Percentiles rank a stretch among this genome's conserved stretches.
Conservation (phyloP, 768 basidiomycete genomes). For the Cystobasidium onofrii region DNA sequence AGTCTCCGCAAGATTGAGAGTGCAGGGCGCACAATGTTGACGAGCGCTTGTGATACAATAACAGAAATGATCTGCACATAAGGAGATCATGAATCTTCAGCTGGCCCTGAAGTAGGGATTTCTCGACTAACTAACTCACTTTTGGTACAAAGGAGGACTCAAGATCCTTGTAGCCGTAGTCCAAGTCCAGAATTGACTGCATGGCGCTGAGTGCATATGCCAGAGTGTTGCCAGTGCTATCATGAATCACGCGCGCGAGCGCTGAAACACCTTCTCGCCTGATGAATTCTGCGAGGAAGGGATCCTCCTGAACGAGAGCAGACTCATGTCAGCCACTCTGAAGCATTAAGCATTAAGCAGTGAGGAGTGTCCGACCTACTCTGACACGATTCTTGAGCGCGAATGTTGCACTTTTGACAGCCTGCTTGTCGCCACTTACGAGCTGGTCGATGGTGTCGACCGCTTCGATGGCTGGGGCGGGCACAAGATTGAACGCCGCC, state of each 20-base stretch:
- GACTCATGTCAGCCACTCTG: too few relatives aligned
- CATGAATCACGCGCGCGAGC: slow-evolving; percentile 62
- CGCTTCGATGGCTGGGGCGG: slow-evolving; percentile 60
- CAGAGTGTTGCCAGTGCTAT: slow-evolving; percentile 68
- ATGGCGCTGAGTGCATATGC: slow-evolving; percentile 78
- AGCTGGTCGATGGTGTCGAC: slow-evolving; percentile 36
- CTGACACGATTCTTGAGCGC: neutral
- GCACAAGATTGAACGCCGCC: slow-evolving; percentile 57
- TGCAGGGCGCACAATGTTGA: slow-evolving; percentile 86
- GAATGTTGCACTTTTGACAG: slow-evolving; percentile 5
- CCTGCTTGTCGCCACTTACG: neutral
- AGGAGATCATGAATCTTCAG: too few relatives aligned
- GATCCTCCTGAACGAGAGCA: slow-evolving; percentile 40
- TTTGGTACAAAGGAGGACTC: slow-evolving; percentile 58
- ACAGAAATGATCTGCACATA: slow-evolving; percentile 59
- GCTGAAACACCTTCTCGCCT: slow-evolving; percentile 62
- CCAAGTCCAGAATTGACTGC: slow-evolving; percentile 76
- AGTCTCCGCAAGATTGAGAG: slow-evolving; percentile 81
- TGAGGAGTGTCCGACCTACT: neutral
- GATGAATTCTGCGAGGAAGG: slow-evolving; percentile 71
- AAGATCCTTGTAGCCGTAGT: slow-evolving; percentile 68
- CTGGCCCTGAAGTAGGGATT: too few relatives aligned
- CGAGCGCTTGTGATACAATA: slow-evolving; percentile 64
- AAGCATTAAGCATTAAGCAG: too few relatives aligned
- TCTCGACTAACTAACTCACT: too few relatives aligned